Evolutionary conservation across 805 yeast genomes (phyloP).

Genomic region (Teunomyces barrocoloradensis): DNA sequence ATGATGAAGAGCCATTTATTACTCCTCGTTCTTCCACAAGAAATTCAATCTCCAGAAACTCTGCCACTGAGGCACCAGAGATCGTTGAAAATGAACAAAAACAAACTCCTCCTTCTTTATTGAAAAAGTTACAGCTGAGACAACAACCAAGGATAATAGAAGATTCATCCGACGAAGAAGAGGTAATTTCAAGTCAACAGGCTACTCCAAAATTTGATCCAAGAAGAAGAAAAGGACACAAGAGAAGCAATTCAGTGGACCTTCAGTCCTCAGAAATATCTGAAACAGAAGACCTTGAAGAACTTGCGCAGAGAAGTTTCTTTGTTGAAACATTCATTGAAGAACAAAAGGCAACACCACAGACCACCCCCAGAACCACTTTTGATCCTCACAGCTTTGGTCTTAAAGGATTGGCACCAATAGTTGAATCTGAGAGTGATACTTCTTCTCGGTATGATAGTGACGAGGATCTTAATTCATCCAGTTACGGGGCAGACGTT

Average conservation of each 20-base stretch:
- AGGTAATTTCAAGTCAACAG: conserved; percentile 3
- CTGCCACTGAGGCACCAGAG: conserved; percentile 7
- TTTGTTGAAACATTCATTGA: conserved; percentile 16
- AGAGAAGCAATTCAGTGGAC: conserved; percentile 14
- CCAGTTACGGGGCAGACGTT: conserved; percentile 15
- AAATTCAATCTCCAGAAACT: conserved; percentile 7
- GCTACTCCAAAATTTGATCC: conserved; percentile 12
- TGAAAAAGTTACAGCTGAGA: conserved; percentile 10
- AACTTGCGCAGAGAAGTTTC: conserved; percentile 8
- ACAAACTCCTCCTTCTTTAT: conserved; percentile 8
- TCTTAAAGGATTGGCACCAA: conserved; percentile 36
- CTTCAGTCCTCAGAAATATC: conserved; percentile 17
- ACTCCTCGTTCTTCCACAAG: conserved; percentile 28
- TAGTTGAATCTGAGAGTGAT: conserved; percentile 35
- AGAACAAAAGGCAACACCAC: conserved; percentile 11
- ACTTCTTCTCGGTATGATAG: conserved; percentile 30
- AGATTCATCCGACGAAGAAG: conserved; percentile 12
- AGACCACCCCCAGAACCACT: conserved; percentile 4
- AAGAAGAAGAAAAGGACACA: conserved; percentile 17
- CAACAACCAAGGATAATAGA: conserved; percentile 7
- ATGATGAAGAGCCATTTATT: conserved; percentile 17
- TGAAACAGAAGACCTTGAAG: conserved; percentile 13
- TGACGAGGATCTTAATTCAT: conserved; percentile 18
- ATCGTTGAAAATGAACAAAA: conserved; percentile 5
- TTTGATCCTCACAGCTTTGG: conserved; percentile 27